These are phyloP conservation scores for Kickxella alabastrina DNA, from an alignment of 192 early-diverging fungal genomes.

Conservation along the genomic window DNA sequence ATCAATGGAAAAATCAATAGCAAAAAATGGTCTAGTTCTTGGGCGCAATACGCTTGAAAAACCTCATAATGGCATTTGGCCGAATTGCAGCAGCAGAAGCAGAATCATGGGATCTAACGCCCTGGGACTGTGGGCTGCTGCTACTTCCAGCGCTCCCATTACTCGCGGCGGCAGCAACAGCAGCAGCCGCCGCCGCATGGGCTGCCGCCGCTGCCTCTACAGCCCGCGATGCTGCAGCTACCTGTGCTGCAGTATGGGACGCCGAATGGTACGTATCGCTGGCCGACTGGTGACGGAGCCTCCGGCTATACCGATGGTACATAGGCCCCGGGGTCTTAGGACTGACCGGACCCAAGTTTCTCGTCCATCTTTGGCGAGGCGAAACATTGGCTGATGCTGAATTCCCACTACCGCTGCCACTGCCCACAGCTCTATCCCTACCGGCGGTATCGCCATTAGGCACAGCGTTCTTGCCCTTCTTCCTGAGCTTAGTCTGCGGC, in stretches of 20 bases:
- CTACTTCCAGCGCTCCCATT: not conserved
- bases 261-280: slow-evolving; percentile 23
- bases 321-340: not conserved
- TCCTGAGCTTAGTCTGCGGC: not conserved
- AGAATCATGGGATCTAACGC: not conserved
- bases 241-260: not conserved
- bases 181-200: too few relatives aligned
- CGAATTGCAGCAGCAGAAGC: slow-evolving; percentile 10
- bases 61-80: slow-evolving; percentile 43
- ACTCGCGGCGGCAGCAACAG: not conserved
- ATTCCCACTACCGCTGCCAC: not conserved
- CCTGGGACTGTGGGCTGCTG: not conserved
- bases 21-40: slow-evolving; percentile 24
- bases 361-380: too few relatives aligned
- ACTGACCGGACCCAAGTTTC: not conserved
- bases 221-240: slow-evolving; percentile 8
- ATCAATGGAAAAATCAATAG: too few relatives aligned
- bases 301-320: slow-evolving; percentile 6
- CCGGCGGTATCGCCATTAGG: not conserved
- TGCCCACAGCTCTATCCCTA: not conserved
- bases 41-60: slow-evolving; percentile 40
- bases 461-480: slow-evolving; percentile 4
- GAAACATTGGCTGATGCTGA: too few relatives aligned
- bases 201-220: not conserved
- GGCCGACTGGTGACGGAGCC: slow-evolving; percentile 26